Evolutionary conservation across 768 basidiomycete species (phyloP).

Genomic region (Neoboletus subvelutipes): DNA sequence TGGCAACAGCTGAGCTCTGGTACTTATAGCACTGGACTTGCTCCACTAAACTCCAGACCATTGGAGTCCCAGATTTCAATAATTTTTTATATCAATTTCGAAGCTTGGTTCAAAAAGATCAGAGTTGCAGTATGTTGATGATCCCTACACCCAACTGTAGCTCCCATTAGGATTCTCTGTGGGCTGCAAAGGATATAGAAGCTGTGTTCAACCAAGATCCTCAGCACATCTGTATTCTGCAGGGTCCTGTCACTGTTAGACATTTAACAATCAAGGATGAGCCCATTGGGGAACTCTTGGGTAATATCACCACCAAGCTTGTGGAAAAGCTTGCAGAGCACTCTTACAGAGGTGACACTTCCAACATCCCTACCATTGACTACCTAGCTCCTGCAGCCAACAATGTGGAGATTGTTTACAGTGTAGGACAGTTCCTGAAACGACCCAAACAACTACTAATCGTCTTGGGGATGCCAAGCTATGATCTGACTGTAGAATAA

Average conservation of each 20-base stretch:
- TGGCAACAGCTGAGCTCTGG: too few species aligned
- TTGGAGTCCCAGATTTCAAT: too few species aligned
- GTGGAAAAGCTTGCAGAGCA: constrained; percentile 75
- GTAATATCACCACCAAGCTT: constrained; percentile 78
- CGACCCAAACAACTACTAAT: too few species aligned
- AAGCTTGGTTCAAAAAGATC: constrained; percentile 99
- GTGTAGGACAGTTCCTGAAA: too few species aligned
- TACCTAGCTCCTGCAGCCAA: constrained; percentile 68
- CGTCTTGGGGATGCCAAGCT: too few species aligned
- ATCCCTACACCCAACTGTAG: constrained; percentile 11
- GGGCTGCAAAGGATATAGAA: constrained; percentile 98
- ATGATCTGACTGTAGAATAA: too few species aligned
- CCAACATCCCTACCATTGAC: constrained; percentile 75
- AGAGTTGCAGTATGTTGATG: constrained; percentile 13
- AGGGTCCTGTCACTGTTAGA: constrained; percentile 94
- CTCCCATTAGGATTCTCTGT: constrained; percentile 78
- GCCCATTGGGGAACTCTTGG: constrained; percentile 89
- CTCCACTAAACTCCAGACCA: too few species aligned
- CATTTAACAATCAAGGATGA: constrained; percentile 87
- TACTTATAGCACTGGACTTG: too few species aligned
- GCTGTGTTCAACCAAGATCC: constrained; percentile 99
- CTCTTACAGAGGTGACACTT: constrained; percentile 74
- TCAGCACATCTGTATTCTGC: constrained; percentile 95
- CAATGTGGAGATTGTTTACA: too few species aligned
- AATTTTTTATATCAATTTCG: constrained; percentile 87